Evolutionary conservation across 2,329 filamentous ascomycete genomes (phyloP), one percentile per base, ranked within the genome.

Genomic region (Geosmithia putterillii): DNA sequence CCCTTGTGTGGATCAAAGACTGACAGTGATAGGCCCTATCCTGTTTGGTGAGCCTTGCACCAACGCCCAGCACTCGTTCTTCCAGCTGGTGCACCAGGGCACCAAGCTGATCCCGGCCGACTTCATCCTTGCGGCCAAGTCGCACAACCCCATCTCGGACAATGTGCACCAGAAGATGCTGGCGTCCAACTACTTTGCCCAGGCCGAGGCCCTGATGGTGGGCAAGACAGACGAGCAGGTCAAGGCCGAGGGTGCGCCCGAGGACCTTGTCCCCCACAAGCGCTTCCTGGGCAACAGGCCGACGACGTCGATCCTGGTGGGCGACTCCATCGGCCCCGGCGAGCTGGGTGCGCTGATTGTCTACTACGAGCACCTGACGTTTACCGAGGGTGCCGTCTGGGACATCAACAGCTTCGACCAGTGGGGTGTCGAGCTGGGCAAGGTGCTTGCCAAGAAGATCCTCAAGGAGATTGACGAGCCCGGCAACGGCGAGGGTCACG

Each of bases 331-430:
- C 61, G 95, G 92, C 17, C 92, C 92, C 8, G 86, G 82, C 38
- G 88, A 94, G 56, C 78, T 98, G 40, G 92, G 92, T 59, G 90
- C 92, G 3, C 69, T 98, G 55, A 98, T 98, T 55, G 90, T 88
- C 51, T 98, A 96, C 76, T 98, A 98, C 67, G 92, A 98, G 75
- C 92, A 98, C 69, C 70, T 96, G 48, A 96, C 92, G 45, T 98
- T 98, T 66, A 94, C 86, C 34, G 92, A 98, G 70, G 92, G 92
- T 56, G 90, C 89, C 42, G 74, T 98, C 61, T 98, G 92, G 92
- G 94, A 96, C 70, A 95, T 98, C 74, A 98, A 98, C 79, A 88
- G 83, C 58, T 98, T 96, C 61, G 92, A 98, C 70, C 92, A 98
- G 74, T 98, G 92, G 92, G 92, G 92, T 68, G 92, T 98, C 38